Evolutionary conservation across 768 basidiomycete species (phyloP).

Genomic region (Coprinopsis sp.): DNA sequence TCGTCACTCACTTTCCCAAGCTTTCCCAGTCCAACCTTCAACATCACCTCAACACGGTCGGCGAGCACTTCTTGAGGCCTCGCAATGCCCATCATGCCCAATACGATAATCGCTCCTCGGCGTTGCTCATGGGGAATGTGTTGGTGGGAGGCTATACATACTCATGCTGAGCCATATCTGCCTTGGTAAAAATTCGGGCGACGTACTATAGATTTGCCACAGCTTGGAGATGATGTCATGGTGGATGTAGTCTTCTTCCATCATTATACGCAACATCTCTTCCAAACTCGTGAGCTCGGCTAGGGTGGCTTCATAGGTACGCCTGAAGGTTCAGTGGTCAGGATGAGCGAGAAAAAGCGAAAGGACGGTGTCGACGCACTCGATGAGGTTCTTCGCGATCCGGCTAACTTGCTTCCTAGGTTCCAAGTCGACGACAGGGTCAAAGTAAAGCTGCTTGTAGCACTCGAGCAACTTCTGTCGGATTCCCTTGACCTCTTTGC

Average conservation of each 20-base stretch:
- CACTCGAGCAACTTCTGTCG: constrained; percentile 84
- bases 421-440: constrained; percentile 65
- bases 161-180: neutral
- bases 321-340: constrained; percentile 37
- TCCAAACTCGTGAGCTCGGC: constrained; percentile 95
- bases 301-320: constrained; percentile 87
- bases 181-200: neutral
- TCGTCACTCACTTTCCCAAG: constrained; percentile 63
- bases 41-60: constrained; percentile 78
- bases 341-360: neutral
- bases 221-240: constrained; percentile 83
- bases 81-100: constrained; percentile 95
- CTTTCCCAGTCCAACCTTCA: constrained; percentile 82
- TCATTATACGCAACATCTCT: constrained; percentile 95
- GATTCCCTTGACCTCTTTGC: constrained; percentile 79
- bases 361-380: constrained; percentile 49
- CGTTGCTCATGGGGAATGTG: constrained; percentile 78
- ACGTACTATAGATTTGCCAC: constrained; percentile 93
- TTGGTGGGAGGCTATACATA: constrained; percentile 62
- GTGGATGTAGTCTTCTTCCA: constrained; percentile 83
- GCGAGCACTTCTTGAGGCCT: constrained; percentile 59
- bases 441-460: constrained; percentile 86
- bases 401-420: constrained; percentile 85
- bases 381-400: constrained; percentile 95
- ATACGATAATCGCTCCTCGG: constrained; percentile 90